These are phyloP conservation scores for Scytalidium lignicola DNA, from an alignment of 2,329 filamentous ascomycete species.

Conservation along the genomic window DNA sequence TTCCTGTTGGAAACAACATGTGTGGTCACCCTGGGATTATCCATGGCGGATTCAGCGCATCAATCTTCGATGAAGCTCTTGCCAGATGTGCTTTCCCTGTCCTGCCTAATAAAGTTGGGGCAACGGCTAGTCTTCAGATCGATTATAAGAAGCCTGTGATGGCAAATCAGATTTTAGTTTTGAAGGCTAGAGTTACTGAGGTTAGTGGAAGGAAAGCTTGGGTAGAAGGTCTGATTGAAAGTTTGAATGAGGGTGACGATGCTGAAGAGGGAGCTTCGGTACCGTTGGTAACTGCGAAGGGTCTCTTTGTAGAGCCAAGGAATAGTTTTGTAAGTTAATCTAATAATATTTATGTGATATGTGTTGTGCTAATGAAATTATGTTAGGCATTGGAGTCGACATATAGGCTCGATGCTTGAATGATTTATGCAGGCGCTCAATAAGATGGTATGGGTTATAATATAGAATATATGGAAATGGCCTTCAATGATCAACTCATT, in stretches of 20 bases:
- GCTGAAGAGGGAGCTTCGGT: not conserved
- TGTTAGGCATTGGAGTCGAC: not conserved
- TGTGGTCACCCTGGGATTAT: conserved; percentile 86
- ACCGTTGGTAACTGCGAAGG: not conserved
- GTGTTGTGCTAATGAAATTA: not conserved
- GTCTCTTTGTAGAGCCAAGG: not conserved
- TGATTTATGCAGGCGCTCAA: not conserved
- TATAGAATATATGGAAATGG: no score
- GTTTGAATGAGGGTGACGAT: conserved; percentile 56
- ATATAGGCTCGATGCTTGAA: not conserved
- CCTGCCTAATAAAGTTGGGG: conserved; percentile 72
- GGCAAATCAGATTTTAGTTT: conserved; percentile 67
- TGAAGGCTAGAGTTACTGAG: conserved; percentile 71
- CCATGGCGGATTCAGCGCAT: conserved; percentile 82
- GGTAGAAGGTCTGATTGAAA: conserved; percentile 80
- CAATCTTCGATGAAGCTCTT: conserved; percentile 81
- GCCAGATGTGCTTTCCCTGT: conserved; percentile 80
- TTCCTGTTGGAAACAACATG: conserved; percentile 69
- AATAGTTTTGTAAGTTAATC: not conserved
- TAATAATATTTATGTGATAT: not conserved
- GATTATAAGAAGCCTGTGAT: conserved; percentile 76
- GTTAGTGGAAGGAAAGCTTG: conserved; percentile 88
- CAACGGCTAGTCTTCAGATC: conserved; percentile 76
- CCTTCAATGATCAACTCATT: no score
- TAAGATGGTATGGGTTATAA: not conserved